Conservation (phyloP, 2,329 filamentous ascomycete genomes). For the Fusarium sambucinum region DNA sequence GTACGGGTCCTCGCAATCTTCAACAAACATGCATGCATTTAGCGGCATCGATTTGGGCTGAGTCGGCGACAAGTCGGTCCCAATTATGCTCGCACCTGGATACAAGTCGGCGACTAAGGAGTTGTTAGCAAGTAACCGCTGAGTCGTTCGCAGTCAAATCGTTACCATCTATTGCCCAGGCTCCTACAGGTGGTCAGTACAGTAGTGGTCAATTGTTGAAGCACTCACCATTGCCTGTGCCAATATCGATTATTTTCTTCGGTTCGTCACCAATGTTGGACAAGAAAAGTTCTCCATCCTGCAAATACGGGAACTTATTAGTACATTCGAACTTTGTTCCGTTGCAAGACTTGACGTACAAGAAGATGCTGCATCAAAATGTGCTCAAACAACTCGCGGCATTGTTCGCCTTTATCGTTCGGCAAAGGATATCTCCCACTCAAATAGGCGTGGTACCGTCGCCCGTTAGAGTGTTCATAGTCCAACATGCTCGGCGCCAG, state of each 20-base stretch:
- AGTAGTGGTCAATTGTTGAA: neutral
- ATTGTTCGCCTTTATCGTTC: conserved; percentile 61
- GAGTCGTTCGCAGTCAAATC: neutral
- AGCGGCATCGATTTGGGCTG: conserved; percentile 65
- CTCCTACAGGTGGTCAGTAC: conserved; percentile 48
- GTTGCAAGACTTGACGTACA: conserved; percentile 41
- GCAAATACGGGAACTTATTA: conserved; percentile 13
- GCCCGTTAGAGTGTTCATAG: conserved; percentile 52
- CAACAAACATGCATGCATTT: conserved; percentile 72
- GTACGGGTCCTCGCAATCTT: conserved; percentile 68
- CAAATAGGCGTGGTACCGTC: conserved; percentile 59
- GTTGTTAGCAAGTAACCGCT: conserved; percentile 16
- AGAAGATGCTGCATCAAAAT: conserved; percentile 59
- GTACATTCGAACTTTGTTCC: neutral
- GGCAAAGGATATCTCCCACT: conserved; percentile 61
- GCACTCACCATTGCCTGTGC: conserved; percentile 61
- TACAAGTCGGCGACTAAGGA: conserved; percentile 56
- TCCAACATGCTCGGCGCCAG: conserved; percentile 52
- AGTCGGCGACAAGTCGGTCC: conserved; percentile 60
- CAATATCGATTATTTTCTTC: conserved; percentile 61
- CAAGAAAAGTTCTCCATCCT: conserved; percentile 56
- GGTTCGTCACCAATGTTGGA: conserved; percentile 56
- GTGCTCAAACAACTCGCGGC: conserved; percentile 61
- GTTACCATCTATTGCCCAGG: conserved; percentile 66
- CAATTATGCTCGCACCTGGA: conserved; percentile 56